Evolutionary conservation across 78 protist species (phyloP).

Genomic region (Pigoraptor vietnamica): DNA sequence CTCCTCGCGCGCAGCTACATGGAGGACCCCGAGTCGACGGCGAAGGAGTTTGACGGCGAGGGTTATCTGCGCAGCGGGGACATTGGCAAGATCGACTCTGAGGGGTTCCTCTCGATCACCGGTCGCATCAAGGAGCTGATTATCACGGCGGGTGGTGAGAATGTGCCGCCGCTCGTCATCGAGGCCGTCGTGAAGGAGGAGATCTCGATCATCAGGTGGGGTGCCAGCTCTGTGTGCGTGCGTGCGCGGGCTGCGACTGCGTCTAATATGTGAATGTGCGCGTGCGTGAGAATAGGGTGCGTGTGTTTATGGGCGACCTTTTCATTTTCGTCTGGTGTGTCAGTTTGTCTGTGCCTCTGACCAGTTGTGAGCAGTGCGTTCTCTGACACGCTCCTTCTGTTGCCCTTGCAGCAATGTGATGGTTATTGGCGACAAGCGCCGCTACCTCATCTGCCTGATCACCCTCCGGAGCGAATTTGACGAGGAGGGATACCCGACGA

Average conservation of each 20-base stretch:
- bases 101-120: conserved; percentile 59
- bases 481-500: background rate
- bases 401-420: conserved; percentile 23
- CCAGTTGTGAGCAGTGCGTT: background rate
- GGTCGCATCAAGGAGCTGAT: conserved; percentile 85
- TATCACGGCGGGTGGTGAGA: conserved; percentile 93
- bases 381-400: background rate
- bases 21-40: background rate
- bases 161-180: conserved; percentile 76
- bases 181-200: conserved; percentile 51
- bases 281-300: background rate
- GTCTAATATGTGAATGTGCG: background rate
- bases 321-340: background rate
- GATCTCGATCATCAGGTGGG: conserved; percentile 13
- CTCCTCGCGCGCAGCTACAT: background rate
- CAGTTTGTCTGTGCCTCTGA: background rate
- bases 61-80: conserved; percentile 87
- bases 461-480: background rate
- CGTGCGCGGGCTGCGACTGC: background rate
- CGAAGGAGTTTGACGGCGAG: conserved; percentile 49
- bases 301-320: background rate
- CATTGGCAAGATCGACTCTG: conserved; percentile 52
- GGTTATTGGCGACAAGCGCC: conserved; percentile 68
- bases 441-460: background rate
- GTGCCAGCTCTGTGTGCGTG: background rate